Evolutionary conservation across 2,329 filamentous ascomycete species (phyloP), one percentile per base, ranked within the genome.

Genomic region (Alternaria angustiovoidea): DNA sequence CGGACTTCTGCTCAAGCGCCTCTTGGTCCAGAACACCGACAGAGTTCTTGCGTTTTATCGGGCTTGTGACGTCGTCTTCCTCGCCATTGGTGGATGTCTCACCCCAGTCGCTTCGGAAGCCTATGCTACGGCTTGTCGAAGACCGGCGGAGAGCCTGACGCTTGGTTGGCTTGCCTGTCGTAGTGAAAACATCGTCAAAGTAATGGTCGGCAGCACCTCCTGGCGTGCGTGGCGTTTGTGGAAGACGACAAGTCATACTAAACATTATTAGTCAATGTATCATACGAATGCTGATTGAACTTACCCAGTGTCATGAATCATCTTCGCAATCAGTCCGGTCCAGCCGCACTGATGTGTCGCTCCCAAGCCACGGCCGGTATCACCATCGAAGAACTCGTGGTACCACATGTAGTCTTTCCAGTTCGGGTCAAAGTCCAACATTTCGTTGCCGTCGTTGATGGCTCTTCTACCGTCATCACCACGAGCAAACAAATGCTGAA

Each of bases 241-340:
- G 94, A 9, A 72, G 64, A 52, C 70, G 64, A 42, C 70, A 72
- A 26, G 68, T 72, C 70, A 72, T 72, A 51, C 70, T 72, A 38
- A 30, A 46, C n/a, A n/a, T 42, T 43, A 77, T 87, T 79, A 88
- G 84, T 72, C 46, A 14, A 52, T 18, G 22, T 22, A 34, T 11
- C 12, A 9, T 41, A n/a, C 22, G n/a, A n/a, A 39, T 12, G 3
- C 5, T 42, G 44, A 16, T 32, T 6, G 30, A 65, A 81, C 89
- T 83, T 89, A 95, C 92, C 94, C 94, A 68, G 94, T 97, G 75
- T 98, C 95, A 71, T 98, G 94, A 61, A 98, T 98, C 88, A 98
- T 91, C 80, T 96, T 94, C 26, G 94, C 94, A 77, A 98, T 93
- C 68, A 98, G 80, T 24, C 94, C 94, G 38, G 94, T 97, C 94